Percentiles rank a stretch among this genome's conserved stretches.
These are phyloP conservation scores for Starmerella khaoyaiensis DNA, from an alignment of 805 yeast species.

Conservation along the genomic window DNA sequence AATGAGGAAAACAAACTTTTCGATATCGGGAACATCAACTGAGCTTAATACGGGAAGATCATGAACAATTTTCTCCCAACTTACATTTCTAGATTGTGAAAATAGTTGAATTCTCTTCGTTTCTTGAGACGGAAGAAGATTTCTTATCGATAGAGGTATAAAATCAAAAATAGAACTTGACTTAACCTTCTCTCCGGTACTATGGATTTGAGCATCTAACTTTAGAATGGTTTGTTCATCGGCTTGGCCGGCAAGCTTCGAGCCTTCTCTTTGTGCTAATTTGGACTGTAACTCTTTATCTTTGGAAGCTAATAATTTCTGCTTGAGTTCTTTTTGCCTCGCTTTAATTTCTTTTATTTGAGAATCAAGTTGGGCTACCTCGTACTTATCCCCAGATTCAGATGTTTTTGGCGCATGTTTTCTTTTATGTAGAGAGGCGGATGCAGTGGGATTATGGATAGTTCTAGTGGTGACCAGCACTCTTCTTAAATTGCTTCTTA, in stretches of 20 bases:
- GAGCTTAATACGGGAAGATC: constrained; percentile 6
- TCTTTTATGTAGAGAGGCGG: no score
- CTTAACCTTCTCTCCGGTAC: neutral
- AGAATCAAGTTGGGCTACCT: constrained; percentile 13
- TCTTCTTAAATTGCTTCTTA: no score
- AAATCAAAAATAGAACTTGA: neutral
- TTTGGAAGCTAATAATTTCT: constrained; percentile 9
- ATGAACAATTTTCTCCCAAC: constrained; percentile 7
- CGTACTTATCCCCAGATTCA: constrained; percentile 5
- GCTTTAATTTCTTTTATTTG: constrained; percentile 15
- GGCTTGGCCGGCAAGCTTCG: constrained; percentile 7
- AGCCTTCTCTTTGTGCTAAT: constrained; percentile 9
- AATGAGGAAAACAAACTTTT: constrained; percentile 19
- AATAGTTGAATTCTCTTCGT: constrained; percentile 4
- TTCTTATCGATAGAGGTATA: neutral
- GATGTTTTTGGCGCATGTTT: no score
- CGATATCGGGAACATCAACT: constrained; percentile 21
- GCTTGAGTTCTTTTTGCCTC: constrained; percentile 12
- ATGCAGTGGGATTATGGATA: no score
- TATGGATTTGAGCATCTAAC: constrained; percentile 12
- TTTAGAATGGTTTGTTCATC: constrained; percentile 13
- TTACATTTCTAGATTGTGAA: neutral
- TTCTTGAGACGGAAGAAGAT: constrained; percentile 1
- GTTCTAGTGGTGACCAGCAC: no score
- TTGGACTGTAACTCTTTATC: constrained; percentile 15